A percentile compares a stretch with the other conserved stretches of the same genome.
Evolutionary conservation across 768 basidiomycete species (phyloP).

Genomic region (Gymnopilus dilepis): DNA sequence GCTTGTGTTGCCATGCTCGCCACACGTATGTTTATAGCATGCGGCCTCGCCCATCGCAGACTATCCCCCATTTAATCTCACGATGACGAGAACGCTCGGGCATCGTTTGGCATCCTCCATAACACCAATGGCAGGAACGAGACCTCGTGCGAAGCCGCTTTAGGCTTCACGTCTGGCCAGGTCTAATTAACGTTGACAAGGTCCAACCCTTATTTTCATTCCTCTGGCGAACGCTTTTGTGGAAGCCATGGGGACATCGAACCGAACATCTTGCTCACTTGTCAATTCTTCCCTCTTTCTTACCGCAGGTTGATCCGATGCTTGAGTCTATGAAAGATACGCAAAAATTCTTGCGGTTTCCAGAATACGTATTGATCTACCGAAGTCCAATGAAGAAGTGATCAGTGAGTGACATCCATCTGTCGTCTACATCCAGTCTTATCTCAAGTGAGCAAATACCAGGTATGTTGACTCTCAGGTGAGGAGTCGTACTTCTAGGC

Average conservation of each 20-base stretch:
- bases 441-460: neutral
- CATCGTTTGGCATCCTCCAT: conserved; percentile 15
- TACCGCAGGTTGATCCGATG: neutral
- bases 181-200: conserved; percentile 6
- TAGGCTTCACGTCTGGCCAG: conserved; percentile 23
- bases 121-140: conserved; percentile 26
- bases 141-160: conserved; percentile 25
- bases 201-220: conserved; percentile 9
- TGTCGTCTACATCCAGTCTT: neutral
- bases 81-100: conserved; percentile 11
- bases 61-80: conserved; percentile 23
- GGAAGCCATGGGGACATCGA: neutral
- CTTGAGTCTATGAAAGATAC: neutral
- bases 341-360: neutral
- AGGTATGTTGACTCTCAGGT: neutral
- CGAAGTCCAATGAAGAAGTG: neutral
- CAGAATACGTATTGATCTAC: neutral
- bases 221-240: neutral
- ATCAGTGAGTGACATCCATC: neutral
- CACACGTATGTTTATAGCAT: conserved; percentile 6
- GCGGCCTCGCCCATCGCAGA: neutral
- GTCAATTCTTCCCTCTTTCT: neutral
- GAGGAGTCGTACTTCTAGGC: neutral
- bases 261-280: neutral
- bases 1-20: conserved; percentile 21